Percentiles rank a stretch among this genome's conserved stretches.
Evolutionary conservation across 257 asterid species (phyloP).

Genomic region (Solanum etuberosum): DNA sequence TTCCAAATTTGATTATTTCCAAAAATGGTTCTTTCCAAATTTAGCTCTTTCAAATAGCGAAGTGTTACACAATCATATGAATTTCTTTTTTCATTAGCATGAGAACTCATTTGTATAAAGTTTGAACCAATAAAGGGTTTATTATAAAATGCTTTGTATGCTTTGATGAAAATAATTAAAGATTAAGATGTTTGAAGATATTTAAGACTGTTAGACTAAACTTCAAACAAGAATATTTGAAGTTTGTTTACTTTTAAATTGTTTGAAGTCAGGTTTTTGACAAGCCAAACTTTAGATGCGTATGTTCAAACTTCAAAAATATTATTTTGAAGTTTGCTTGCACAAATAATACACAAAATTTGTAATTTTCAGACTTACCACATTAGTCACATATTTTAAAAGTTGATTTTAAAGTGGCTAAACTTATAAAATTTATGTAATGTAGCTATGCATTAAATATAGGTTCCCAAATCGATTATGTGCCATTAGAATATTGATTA

Average conservation of each 20-base stretch:
- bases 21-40: too few relatives aligned
- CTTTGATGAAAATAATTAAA: too few relatives aligned
- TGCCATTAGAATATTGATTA: neutral
- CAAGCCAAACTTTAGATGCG: rapidly evolving
- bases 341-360: neutral
- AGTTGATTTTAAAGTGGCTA: neutral
- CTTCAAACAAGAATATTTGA: too few relatives aligned
- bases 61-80: too few relatives aligned
- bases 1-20: too few relatives aligned
- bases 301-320: neutral
- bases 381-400: neutral
- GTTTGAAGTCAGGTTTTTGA: rapidly evolving
- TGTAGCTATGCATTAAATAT: neutral
- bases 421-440: neutral
- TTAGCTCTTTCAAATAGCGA: too few relatives aligned
- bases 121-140: neutral
- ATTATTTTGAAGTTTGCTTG: neutral
- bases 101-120: neutral
- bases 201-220: too few relatives aligned
- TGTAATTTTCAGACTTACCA: neutral
- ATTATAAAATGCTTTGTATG: neutral
- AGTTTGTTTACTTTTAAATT: neutral
- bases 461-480: neutral
- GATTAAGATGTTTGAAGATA: too few relatives aligned
- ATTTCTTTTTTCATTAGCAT: neutral